Evolutionary conservation across 139 green algal species (phyloP), one percentile per base, ranked within the genome.

Genomic region (Monoraphidium neglectum): DNA sequence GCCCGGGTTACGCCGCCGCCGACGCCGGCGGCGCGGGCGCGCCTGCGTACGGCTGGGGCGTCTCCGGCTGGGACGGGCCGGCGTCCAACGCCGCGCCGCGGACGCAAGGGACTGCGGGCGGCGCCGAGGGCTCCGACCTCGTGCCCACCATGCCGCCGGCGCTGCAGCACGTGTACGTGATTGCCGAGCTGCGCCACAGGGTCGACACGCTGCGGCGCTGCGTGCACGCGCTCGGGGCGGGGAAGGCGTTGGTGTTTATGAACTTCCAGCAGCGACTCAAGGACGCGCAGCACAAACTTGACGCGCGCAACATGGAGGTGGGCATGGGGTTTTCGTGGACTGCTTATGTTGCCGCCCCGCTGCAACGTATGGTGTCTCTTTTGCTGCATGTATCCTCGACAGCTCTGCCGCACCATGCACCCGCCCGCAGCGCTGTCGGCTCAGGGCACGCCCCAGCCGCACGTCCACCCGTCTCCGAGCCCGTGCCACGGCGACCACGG

Each of bases 211-310:
- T 98, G 74, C 86, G 96, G 30, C 77, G 88, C 28, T 72, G 67
- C n/a, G 91, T 99, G 43, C 87, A 98, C 62, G 96, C 95, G 10
- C 78, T 95, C 51, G 85, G 80, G 38, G 74, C 83, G 4, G 62
- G 92, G 67, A 86, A 87, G 13, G 89, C 76, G 1, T 84, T 99
- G 10, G 87, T 98, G 28, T 99, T 99, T 83, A 97, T 99, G 92
- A 99, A 99, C 86, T 97, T 91, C 73, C 89, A 93, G 83, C 88
- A 94, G 74, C 86, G 95, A 16, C 82, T 98, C 6, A 84, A 93
- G 78, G 95, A 98, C 72, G 82, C 84, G 40, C 65, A 89, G 82
- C 85, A 82, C 65, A 99, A 98, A 84, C 87, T 99, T 61, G 70
- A 81, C 43, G 91, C 92, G 2, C 81, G 88, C 26, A 81, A 85